phyloP scores from a whole-genome alignment of 768 basidiomycete genomes.

The Tricholoma furcatifolium region DNA sequence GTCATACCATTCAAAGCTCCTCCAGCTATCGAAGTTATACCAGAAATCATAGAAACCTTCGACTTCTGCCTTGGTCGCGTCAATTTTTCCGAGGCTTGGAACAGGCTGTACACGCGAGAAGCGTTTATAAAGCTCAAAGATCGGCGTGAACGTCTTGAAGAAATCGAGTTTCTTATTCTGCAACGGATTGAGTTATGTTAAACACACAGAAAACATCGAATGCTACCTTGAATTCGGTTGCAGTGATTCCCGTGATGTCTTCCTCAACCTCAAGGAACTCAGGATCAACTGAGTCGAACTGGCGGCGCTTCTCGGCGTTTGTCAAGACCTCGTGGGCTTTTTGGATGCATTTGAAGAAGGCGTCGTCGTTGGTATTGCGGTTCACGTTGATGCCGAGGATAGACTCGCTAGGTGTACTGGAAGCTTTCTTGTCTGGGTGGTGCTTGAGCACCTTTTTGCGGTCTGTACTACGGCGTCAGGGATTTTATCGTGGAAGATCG shows the following conservation, averaged over 20 bases:
- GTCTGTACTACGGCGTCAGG: constrained; percentile 45
- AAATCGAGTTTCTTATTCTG: constrained; percentile 54
- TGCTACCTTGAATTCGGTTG: constrained; percentile 51
- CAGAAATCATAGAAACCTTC: constrained; percentile 98
- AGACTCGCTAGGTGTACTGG: constrained; percentile 28
- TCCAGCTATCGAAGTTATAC: constrained; percentile 99
- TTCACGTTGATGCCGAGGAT: constrained; percentile 52
- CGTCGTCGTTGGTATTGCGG: constrained; percentile 91
- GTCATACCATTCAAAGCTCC: constrained; percentile 96
- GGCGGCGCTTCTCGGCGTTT: constrained; percentile 81
- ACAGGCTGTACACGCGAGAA: constrained; percentile 89
- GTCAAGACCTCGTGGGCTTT: constrained; percentile 94
- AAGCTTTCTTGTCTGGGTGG: constrained; percentile 93
- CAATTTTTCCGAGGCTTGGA: constrained; percentile 69
- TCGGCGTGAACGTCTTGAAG: constrained; percentile 71
- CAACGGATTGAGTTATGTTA: no score
- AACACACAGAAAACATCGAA: no score
- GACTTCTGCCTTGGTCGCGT: constrained; percentile 77
- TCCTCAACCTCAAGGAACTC: constrained; percentile 69
- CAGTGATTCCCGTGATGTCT: constrained; percentile 60
- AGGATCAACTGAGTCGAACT: constrained; percentile 97
- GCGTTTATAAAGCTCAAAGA: constrained; percentile 86
- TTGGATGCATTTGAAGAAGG: constrained; percentile 99
- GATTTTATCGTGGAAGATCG: constrained; percentile 2
- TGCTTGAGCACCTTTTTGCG: constrained; percentile 98